phyloP scores from a whole-genome alignment of 805 yeast genomes.

The Huiozyma naganishii region DNA sequence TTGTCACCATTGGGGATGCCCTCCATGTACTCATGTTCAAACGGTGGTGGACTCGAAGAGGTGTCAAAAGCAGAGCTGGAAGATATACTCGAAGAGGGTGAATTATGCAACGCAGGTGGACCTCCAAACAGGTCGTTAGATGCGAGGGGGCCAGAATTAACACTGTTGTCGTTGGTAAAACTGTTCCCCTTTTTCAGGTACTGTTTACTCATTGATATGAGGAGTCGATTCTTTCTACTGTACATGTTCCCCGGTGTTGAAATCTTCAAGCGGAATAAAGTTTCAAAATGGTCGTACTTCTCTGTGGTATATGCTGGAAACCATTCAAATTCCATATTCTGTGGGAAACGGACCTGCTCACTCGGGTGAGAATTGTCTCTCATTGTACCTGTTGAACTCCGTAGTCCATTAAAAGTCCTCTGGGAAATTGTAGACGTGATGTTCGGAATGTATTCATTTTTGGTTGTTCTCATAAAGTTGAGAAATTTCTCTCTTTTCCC shows the following conservation, averaged over 20 bases:
- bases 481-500: conserved; percentile 33
- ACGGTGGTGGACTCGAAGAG: background rate
- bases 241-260: conserved; percentile 52
- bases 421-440: conserved; percentile 38
- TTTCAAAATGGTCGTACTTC: conserved; percentile 29
- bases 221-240: conserved; percentile 58
- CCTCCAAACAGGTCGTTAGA: background rate
- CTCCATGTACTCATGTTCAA: background rate
- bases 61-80: background rate
- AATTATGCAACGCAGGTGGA: background rate
- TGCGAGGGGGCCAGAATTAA: background rate
- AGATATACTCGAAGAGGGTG: background rate
- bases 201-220: conserved; percentile 60
- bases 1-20: conserved; percentile 1
- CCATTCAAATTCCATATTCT: conserved; percentile 48
- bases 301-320: conserved; percentile 46
- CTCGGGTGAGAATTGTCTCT: background rate
- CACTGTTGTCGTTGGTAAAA: background rate
- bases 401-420: conserved; percentile 27
- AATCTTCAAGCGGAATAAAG: conserved; percentile 64
- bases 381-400: background rate
- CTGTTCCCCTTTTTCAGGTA: conserved; percentile 13
- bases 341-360: conserved; percentile 29
- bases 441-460: conserved; percentile 47
- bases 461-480: conserved; percentile 44